These are phyloP conservation scores for Podospora tetraspora DNA, from an alignment of 495 filamentous ascomycete genomes.

Conservation along the genomic window DNA sequence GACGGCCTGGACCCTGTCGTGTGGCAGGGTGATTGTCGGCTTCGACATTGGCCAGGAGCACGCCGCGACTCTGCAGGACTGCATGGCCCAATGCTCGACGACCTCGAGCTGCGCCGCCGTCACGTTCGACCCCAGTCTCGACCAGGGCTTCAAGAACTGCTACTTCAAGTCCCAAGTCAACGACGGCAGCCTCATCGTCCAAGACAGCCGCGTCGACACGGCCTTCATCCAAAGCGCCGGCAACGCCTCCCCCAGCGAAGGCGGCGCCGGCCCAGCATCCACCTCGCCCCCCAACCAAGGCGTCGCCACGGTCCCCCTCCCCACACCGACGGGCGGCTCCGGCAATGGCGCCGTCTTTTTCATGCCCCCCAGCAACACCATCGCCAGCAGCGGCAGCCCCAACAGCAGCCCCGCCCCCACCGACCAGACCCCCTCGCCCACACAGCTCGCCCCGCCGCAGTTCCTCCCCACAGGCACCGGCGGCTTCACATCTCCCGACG, in stretches of 20 bases:
- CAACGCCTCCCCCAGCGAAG: neutral
- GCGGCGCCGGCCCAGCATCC: neutral
- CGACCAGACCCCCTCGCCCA: neutral
- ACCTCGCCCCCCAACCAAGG: constrained; percentile 3
- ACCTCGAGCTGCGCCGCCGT: constrained; percentile 28
- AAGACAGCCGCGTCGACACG: constrained; percentile 26
- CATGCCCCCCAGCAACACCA: constrained; percentile 15
- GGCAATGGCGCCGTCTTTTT: constrained; percentile 20
- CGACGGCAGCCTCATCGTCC: constrained; percentile 13
- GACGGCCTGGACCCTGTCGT: constrained; percentile 25
- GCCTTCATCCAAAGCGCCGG: constrained; percentile 19
- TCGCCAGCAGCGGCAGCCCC: neutral
- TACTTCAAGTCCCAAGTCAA: constrained; percentile 29
- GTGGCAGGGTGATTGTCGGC: constrained; percentile 29
- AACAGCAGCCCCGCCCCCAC: neutral
- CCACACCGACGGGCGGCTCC: constrained; percentile 3
- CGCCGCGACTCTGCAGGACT: constrained; percentile 31
- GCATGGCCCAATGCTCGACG: constrained; percentile 28
- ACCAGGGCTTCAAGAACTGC: constrained; percentile 36
- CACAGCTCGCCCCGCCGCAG: neutral
- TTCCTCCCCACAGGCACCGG: neutral
- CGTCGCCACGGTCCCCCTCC: constrained; percentile 17
- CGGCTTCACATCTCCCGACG: constrained; percentile 4
- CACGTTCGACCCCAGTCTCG: constrained; percentile 26
- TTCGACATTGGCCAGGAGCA: constrained; percentile 32